Percentiles rank a stretch among this genome's conserved stretches.
phyloP scores from a whole-genome alignment of 23 red algal genomes.

The Gracilaria gracilis region DNA sequence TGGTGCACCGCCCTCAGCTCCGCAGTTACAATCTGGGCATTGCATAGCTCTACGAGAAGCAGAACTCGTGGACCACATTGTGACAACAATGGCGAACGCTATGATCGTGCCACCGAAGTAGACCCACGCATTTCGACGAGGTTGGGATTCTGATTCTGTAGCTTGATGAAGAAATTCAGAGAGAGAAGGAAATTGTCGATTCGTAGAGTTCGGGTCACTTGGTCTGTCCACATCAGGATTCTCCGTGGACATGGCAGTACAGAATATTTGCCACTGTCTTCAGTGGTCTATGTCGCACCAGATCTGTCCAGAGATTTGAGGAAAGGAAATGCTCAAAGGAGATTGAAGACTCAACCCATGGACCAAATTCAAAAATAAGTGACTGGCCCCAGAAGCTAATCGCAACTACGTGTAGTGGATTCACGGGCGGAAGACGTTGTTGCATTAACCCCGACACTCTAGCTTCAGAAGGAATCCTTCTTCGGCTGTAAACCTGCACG shows the following conservation, averaged over 20 bases:
- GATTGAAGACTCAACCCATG: neutral
- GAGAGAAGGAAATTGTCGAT: conserved; percentile 31
- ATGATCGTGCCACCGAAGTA: conserved; percentile 66
- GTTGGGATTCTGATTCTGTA: neutral
- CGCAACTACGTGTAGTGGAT: neutral
- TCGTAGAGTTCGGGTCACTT: conserved; percentile 13
- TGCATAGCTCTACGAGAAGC: conserved; percentile 35
- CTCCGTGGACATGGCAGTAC: neutral
- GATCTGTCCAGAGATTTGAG: neutral
- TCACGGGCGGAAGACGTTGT: neutral
- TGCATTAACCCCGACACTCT: too few relatives aligned
- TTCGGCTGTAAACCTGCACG: too few relatives aligned
- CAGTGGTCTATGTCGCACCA: neutral
- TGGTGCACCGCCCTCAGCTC: conserved; percentile 36
- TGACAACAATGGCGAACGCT: conserved; percentile 68
- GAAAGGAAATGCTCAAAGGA: neutral
- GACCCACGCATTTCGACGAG: conserved; percentile 63
- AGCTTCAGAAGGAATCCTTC: too few relatives aligned
- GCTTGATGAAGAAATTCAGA: conserved; percentile 23
- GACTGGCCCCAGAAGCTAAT: neutral
- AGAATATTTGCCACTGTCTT: neutral
- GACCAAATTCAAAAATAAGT: neutral
- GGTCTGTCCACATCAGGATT: neutral
- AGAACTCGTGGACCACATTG: conserved; percentile 74
- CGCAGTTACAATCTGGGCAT: conserved; percentile 89